Conservation (phyloP, 2,329 filamentous ascomycete genomes). For the Exophiala lecanii-corni region DNA sequence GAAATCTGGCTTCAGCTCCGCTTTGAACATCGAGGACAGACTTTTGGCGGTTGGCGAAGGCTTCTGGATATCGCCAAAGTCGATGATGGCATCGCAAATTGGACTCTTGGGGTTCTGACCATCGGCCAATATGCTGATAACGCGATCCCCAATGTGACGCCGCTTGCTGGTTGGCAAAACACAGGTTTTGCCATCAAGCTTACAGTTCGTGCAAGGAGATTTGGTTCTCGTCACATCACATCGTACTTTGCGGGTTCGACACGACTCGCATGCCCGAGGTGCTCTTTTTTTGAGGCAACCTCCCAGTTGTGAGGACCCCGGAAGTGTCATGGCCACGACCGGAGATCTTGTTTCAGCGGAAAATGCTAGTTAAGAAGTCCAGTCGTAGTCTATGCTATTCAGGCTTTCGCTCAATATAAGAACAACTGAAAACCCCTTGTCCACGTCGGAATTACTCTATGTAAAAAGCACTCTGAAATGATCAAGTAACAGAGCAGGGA, state of each 20-base stretch:
- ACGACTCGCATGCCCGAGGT: constrained; percentile 83
- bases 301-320: too few species aligned
- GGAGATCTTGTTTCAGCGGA: too few species aligned
- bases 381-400: too few species aligned
- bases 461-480: too few species aligned
- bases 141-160: constrained; percentile 42
- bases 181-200: constrained; percentile 49
- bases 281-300: constrained; percentile 66
- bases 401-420: too few species aligned
- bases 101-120: constrained; percentile 10
- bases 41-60: not conserved
- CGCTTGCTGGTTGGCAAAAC: constrained; percentile 76
- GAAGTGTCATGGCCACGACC: too few species aligned
- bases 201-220: constrained; percentile 80
- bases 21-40: not conserved
- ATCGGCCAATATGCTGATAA: constrained; percentile 11
- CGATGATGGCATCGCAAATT: constrained; percentile 19
- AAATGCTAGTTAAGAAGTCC: too few species aligned
- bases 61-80: constrained; percentile 13
- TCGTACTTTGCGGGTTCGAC: constrained; percentile 81
- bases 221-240: constrained; percentile 88
- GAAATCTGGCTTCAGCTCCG: not conserved
- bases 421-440: too few species aligned
- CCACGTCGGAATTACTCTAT: too few species aligned
- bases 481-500: too few species aligned